Base-by-base conservation (phyloP, 495 filamentous ascomycete genomes). In the Evansstolkia leycettana region DNA sequence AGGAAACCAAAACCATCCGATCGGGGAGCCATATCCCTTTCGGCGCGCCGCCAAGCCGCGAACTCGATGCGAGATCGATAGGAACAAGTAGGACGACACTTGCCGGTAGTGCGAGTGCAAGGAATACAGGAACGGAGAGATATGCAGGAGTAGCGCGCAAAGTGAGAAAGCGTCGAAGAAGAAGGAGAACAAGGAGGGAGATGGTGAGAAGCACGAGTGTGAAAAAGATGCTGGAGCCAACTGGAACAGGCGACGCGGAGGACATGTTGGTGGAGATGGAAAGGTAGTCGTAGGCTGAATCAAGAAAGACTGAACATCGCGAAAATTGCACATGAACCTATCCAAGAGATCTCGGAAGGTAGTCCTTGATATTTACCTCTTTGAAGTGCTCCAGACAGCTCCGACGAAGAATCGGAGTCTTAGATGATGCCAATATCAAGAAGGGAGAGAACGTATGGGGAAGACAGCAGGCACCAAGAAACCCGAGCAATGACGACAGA, bases 81-180 rank as follows among this genome's bases (percentile, higher is more conserved):
- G 90, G 90, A 0, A 98, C 87, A 14, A 98, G 70, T 13, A 98
- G 67, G n/a, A 95, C 78, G 45, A 95, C 88, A 55, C 82, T 89
- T 35, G 84, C 83, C 9, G 90, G 92, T 14, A 98, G 78, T 33
- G 84, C 84, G 52, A 98, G 68, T 19, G 87, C 84, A 45, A 98
- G 80, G 55, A 98, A 96, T 36, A 95, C 78, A 25, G 90, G 87
- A 1, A 94, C 72, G 34, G 85, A 69, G n/a, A 95, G 69, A 56
- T 88, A 95, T 39, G 82, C 82, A 0, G 90, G 89, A 1, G 90
- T 94, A 17, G 80, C 77, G 37, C 90, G 86, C 14, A 96, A 71
- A 3, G 87, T 88, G 17, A 98, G 70, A 57, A 86, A 96, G 55
- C 83, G 73, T 43, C 90, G 80, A 29, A 92, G 69, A 34, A 95